Percentiles rank a stretch among this genome's conserved stretches.
phyloP scores from a whole-genome alignment of 139 green algal species.

The Diplosphaera chodatii region DNA sequence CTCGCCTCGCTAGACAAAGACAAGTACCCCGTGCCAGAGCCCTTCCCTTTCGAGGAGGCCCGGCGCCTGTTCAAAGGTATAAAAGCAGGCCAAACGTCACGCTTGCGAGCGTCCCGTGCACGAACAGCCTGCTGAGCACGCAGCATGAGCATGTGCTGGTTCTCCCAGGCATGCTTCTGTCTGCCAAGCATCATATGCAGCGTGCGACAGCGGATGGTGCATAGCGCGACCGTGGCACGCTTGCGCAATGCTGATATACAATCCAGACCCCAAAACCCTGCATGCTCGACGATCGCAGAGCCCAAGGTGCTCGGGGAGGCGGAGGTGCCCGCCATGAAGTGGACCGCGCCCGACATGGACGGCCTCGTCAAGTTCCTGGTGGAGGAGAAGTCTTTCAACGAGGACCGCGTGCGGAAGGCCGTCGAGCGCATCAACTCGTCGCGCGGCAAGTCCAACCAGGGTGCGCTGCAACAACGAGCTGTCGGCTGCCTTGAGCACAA shows the following conservation, averaged over 20 bases:
- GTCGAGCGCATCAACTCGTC: constrained; percentile 55
- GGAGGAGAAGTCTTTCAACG: constrained; percentile 89
- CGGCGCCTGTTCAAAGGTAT: constrained; percentile 74
- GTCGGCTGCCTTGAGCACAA: too few relatives aligned
- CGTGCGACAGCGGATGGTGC: too few relatives aligned
- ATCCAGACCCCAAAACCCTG: too few relatives aligned
- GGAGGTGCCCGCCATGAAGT: constrained; percentile 71
- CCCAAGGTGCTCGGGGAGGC: constrained; percentile 41
- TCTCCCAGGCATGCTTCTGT: too few relatives aligned
- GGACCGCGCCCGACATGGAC: constrained; percentile 82
- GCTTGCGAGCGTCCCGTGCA: neutral
- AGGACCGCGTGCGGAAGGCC: constrained; percentile 73
- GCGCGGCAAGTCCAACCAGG: constrained; percentile 64
- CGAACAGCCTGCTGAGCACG: too few relatives aligned
- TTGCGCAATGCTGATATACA: too few relatives aligned
- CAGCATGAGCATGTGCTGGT: too few relatives aligned
- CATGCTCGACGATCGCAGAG: constrained; percentile 17
- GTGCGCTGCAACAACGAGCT: constrained; percentile 8
- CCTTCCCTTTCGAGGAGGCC: constrained; percentile 81
- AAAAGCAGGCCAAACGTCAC: constrained; percentile 10
- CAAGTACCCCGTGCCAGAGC: constrained; percentile 65
- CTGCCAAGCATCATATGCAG: too few relatives aligned
- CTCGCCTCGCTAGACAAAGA: constrained; percentile 19
- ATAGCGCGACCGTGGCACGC: too few relatives aligned
- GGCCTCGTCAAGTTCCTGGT: constrained; percentile 88